Base-by-base conservation (phyloP, 306 rosid genomes). In the Cicer judaicum region DNA sequence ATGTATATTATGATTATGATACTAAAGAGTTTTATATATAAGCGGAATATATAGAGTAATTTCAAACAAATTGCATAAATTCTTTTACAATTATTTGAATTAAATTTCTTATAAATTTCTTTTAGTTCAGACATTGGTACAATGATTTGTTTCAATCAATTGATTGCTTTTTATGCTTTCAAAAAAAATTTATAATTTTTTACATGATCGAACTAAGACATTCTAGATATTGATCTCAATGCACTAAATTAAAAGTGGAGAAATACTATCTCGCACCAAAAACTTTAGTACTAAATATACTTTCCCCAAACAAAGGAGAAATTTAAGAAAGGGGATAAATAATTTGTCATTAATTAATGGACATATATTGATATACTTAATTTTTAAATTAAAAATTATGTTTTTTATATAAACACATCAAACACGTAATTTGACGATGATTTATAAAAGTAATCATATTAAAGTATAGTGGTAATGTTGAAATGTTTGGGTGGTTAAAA, bases 81-180 rank as follows among this genome's bases (percentile, higher is more conserved):
- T 54, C 16, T 34, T 78, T 72, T 62, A 53, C 68, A 71, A 72
- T 79, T 53, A 72, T 79, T 72, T 42, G 73, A 64, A 72, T 79
- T 72, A 78, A 79, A 78, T 79, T 71, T 79, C 8, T 13, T n/a
- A 53, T 54, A 71, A 21, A 44, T 72, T 79, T 47, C 48, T 41
- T 11, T 24, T 72, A 54, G 34, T 52, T 79, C 78, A 14, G 15
- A 53, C 73, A 36, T 64, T 64, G 53, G 54, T 43, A 34, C 50
- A 79, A 72, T 63, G 54, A 72, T 79, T 72, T 56, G 62, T 44
- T 44, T 79, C 41, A 79, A 79, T 44, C 18, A 64, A 72, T 64
- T 64, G 55, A 7, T 64, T 53, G 13, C 7, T 71, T 57, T 21
- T 43, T 39, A 42, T 29, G 19, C 43, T 79, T 79, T 54, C 55